Evolutionary conservation across 2,329 filamentous ascomycete species (phyloP), one percentile per base, ranked within the genome.

Genomic region (Escovopsis weberi): DNA sequence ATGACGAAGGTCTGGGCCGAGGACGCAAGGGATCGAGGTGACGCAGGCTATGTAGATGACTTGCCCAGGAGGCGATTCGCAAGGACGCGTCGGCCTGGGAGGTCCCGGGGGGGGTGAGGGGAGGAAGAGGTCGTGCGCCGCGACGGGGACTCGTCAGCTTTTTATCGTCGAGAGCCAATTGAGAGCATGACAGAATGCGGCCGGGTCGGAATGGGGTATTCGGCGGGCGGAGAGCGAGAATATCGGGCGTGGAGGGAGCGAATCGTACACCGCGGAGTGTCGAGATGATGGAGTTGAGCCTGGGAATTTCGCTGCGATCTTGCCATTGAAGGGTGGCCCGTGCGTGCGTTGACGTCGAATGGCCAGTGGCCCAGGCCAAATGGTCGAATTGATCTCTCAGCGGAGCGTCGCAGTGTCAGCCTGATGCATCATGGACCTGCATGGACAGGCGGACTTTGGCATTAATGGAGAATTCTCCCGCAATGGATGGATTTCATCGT

Each of bases 1-100:
- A 72, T 72, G 52, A 55, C 63, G 23, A 37, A 15, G 28, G 23
- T 39, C 18, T 12, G 8, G 33, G 36, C 37, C 45, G 36, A 39
- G 43, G 30, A 43, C 40, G 37, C 15, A 37, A 43, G 40, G 40
- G 43, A 34, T 32, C 37, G 37, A 46, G 33, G 28, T 45, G 41
- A 49, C 42, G 39, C 18, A 11, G 23, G 35, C 35, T 37, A 23
- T 23, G 23, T 23, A 11, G 23, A 23, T 9, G 12, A 37, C 15
- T 11, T 37, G 10, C 18, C 4, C 23, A 37, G 35, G 35, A 18
- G 35, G 23, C 18, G 18, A 37, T 37, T 23, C 35, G 35, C 35
- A 37, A 37, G 23, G 35, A 37, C 35, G 35, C 35, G 35, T 37
- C 35, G 18, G 15, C 35, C n/a, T 8, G n/a, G 28, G 28, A 32